Base-by-base conservation (phyloP, 352 stramenopile genomes). In the Phytopythium chamaehyphon region DNA sequence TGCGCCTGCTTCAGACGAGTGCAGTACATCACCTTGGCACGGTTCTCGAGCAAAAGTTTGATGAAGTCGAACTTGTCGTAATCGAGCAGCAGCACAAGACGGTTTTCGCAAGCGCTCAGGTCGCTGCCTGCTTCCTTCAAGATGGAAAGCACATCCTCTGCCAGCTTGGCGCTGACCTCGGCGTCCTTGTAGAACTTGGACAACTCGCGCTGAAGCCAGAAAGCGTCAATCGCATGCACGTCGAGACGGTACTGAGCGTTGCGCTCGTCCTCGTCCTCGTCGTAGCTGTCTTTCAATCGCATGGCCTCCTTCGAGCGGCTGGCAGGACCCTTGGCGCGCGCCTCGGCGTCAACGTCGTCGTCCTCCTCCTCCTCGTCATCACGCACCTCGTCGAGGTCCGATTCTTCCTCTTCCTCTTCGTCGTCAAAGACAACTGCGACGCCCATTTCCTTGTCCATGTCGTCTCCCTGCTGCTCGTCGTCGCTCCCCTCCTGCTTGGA, bases 31-130 rank as follows among this genome's bases (percentile, higher is more conserved):
- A 99, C 96, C 52, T 96, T 96, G 12, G 81, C 81, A 26, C 96
- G 81, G 73, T 99, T 99, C 43, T 90, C 79, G 14, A 99, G 65
- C 47, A 99, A 63, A 7, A 97, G 52, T 67, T 99, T 99, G 73
- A 99, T 99, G 33, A 99, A 98, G 36, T 98, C 95, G 61, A 99
- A 99, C 56, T 99, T 98, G 69, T 99, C 97, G 66, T 98, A 98
- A 55, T 98, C 96, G 38, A 99, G 69, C 6, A 99, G 61, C 39
- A 98, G 65, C 35, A 99, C 88, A 1, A 99, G 83, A 49, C 93
- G 85, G 71, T 99, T 99, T 64, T 99, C 97, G 56, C 93, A 98
- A 36, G 81, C 77, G 53, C 84, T 89, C 16, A 94, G 55, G 45
- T 94, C 83, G 24, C 59, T 73, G 0, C 74, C 77, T 6, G 67